A percentile compares a stretch with the other conserved stretches of the same genome.
phyloP scores from a whole-genome alignment of 495 filamentous ascomycete genomes.

The Penicillium pulvis region DNA sequence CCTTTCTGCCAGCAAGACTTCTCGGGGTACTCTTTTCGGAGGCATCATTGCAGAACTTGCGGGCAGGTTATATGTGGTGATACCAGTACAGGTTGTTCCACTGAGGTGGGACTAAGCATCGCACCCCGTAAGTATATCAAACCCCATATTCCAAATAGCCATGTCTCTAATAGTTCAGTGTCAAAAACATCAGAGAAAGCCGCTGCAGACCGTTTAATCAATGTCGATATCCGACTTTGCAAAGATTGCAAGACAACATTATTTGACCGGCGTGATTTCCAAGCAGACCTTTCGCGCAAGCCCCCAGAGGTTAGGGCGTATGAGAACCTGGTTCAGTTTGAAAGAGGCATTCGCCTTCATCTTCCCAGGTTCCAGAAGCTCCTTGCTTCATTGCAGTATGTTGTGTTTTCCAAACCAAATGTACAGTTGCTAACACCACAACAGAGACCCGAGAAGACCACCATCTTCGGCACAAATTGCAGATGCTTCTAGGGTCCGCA shows the following conservation, averaged over 20 bases:
- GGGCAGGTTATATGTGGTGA: slow-evolving; percentile 92
- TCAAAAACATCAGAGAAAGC: slow-evolving; percentile 64
- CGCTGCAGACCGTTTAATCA: slow-evolving; percentile 50
- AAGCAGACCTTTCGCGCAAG: slow-evolving; percentile 63
- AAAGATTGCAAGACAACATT: slow-evolving; percentile 82
- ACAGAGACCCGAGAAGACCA: slow-evolving; percentile 67
- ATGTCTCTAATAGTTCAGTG: slow-evolving; percentile 39
- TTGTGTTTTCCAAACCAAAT: background rate
- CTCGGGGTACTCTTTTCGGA: slow-evolving; percentile 79
- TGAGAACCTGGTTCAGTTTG: slow-evolving; percentile 85
- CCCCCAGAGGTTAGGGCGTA: slow-evolving; percentile 81
- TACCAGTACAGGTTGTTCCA: slow-evolving; percentile 77
- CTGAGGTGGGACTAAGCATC: slow-evolving; percentile 78
- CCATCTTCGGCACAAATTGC: slow-evolving; percentile 74
- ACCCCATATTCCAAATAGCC: background rate
- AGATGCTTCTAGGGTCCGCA: slow-evolving; percentile 89
- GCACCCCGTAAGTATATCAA: slow-evolving; percentile 60
- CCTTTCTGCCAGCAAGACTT: slow-evolving; percentile 97
- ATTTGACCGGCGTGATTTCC: slow-evolving; percentile 84
- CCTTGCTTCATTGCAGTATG: slow-evolving; percentile 65
- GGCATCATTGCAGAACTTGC: slow-evolving; percentile 94
- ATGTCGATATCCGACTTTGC: slow-evolving; percentile 86
- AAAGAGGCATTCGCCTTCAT: slow-evolving; percentile 81
- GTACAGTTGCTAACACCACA: slow-evolving; percentile 23
- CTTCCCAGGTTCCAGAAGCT: slow-evolving; percentile 86